These are phyloP conservation scores for Aspergillus japonicus DNA, from an alignment of 2,329 filamentous ascomycete genomes.

Conservation along the genomic window DNA sequence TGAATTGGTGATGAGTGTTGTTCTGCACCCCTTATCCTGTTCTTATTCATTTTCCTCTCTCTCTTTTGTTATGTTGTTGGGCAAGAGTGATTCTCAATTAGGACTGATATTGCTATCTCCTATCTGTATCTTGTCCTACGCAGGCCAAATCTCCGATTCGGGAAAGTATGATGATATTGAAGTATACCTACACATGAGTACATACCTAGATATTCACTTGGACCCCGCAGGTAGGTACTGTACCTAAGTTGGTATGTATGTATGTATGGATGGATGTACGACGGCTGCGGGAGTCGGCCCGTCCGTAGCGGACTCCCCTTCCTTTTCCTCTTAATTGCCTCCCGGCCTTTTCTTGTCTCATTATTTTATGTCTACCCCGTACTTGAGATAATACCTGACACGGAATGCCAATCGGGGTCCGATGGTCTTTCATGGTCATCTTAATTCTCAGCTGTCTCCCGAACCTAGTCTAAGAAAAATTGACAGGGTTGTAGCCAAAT, in stretches of 20 bases:
- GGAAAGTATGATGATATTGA: too few species aligned
- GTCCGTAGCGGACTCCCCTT: constrained; percentile 23
- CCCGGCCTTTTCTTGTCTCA: background rate
- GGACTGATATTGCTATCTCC: background rate
- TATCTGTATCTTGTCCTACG: background rate
- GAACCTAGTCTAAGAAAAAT: background rate
- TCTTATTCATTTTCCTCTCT: constrained; percentile 1
- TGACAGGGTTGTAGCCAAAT: too few species aligned
- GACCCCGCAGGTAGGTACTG: background rate
- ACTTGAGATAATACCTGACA: too few species aligned
- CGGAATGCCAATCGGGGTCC: too few species aligned
- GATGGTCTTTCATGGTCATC: background rate
- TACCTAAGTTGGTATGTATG: background rate
- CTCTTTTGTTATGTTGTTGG: background rate
- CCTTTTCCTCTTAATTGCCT: background rate
- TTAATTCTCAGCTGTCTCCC: background rate
- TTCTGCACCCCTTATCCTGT: too few species aligned
- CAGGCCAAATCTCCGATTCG: too few species aligned
- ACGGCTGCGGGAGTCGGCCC: constrained; percentile 27
- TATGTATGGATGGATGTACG: constrained; percentile 19
- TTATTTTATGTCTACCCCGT: too few species aligned
- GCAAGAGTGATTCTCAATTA: too few species aligned
- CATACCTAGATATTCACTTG: too few species aligned
- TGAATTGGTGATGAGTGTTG: too few species aligned
- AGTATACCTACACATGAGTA: too few species aligned